Conservation (phyloP, 495 filamentous ascomycete species). For the Thozetella sp. region DNA sequence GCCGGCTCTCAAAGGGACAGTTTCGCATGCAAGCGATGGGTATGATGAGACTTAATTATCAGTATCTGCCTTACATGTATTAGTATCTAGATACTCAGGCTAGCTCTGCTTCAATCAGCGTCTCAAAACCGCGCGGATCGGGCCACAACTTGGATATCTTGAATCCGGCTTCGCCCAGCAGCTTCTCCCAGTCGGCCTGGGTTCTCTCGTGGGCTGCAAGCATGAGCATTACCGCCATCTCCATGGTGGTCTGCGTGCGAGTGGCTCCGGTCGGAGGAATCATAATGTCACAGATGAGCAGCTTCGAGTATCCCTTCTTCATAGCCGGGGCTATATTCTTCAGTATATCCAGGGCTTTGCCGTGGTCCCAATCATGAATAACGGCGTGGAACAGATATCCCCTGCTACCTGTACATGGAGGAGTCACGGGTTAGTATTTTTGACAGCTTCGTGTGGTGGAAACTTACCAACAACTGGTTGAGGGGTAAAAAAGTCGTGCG, state of each 20-base stretch:
- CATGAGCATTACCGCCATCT: slow-evolving; percentile 47
- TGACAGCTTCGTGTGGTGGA: neutral
- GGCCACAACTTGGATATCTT: slow-evolving; percentile 40
- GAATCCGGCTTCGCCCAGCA: slow-evolving; percentile 42
- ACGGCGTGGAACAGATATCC: slow-evolving; percentile 43
- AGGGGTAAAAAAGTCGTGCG: slow-evolving; percentile 29
- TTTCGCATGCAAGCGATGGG: no score
- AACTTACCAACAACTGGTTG: slow-evolving; percentile 28
- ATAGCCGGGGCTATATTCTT: slow-evolving; percentile 16
- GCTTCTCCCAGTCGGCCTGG: slow-evolving; percentile 33
- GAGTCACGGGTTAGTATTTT: slow-evolving; percentile 5
- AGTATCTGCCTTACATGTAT: no score
- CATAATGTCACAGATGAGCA: slow-evolving; percentile 24
- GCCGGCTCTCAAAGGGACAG: no score
- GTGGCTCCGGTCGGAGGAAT: slow-evolving; percentile 22
- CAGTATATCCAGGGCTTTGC: slow-evolving; percentile 13
- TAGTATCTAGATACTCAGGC: no score
- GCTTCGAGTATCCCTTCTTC: slow-evolving; percentile 25
- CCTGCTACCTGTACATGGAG: slow-evolving; percentile 27
- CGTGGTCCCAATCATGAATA: slow-evolving; percentile 48
- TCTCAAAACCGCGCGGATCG: slow-evolving; percentile 18
- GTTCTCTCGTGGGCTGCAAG: slow-evolving; percentile 37
- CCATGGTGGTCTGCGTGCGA: slow-evolving; percentile 34
- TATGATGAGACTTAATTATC: no score
- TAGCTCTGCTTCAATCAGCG: slow-evolving; percentile 25